Evolutionary conservation across 805 yeast species (phyloP).

Genomic region (Saturnispora sekii): DNA sequence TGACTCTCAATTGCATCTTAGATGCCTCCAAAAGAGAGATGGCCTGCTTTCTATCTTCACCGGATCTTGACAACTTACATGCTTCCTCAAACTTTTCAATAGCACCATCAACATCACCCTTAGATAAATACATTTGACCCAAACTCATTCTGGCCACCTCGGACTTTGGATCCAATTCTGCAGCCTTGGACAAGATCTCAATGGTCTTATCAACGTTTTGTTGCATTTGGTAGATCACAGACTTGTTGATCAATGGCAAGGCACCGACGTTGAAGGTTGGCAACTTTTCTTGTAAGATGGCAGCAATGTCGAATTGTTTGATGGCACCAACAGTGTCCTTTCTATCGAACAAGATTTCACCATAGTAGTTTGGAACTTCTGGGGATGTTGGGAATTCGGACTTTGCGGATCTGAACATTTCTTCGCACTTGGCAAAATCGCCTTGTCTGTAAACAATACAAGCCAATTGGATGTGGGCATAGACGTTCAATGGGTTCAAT

Average conservation of each 20-base stretch:
- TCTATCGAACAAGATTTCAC: slow-evolving; percentile 82
- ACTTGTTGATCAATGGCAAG: slow-evolving; percentile 82
- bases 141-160: slow-evolving; percentile 86
- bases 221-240: slow-evolving; percentile 56
- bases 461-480: slow-evolving; percentile 85
- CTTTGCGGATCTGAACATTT: slow-evolving; percentile 56
- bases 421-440: slow-evolving; percentile 47
- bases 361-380: slow-evolving; percentile 90
- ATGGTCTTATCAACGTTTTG: slow-evolving; percentile 50
- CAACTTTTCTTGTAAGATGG: slow-evolving; percentile 65
- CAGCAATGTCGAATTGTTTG: slow-evolving; percentile 79
- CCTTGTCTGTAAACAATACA: slow-evolving; percentile 83
- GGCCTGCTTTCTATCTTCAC: slow-evolving; percentile 83
- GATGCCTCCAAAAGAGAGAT: slow-evolving; percentile 89
- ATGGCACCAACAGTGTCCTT: slow-evolving; percentile 65
- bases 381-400: slow-evolving; percentile 76
- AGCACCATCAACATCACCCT: slow-evolving; percentile 75
- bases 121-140: slow-evolving; percentile 84
- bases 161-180: slow-evolving; percentile 74
- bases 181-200: slow-evolving; percentile 60
- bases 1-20: slow-evolving; percentile 74
- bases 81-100: slow-evolving; percentile 73
- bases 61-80: slow-evolving; percentile 70
- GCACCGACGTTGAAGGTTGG: slow-evolving; percentile 74
- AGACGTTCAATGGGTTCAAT: slow-evolving; percentile 65